phyloP scores from a whole-genome alignment of 176 grass and related monocot species.

The Zea mays region Zm-B73-REFERENCE-NAM-5.0 NC_050103.1:21462501-21463000 shows the following conservation, averaged over 20 bases:
- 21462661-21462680: background rate
- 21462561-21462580: too few species aligned
- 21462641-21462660: too few species aligned
- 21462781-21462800: background rate
- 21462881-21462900: constrained; percentile 1
- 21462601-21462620: too few species aligned
- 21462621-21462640: too few species aligned
- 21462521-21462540: too few species aligned
- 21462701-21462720: background rate
- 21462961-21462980: background rate
- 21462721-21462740: background rate
- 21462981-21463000: constrained; percentile 14
- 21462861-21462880: background rate
- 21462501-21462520: too few species aligned
- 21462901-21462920: constrained; percentile 9
- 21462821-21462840: constrained; percentile 26
- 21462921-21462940: background rate
- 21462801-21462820: background rate
- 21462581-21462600: too few species aligned
- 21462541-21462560: too few species aligned
- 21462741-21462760: background rate
- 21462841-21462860: constrained; percentile 10
- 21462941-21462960: constrained; percentile 32
- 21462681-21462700: background rate
- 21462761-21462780: background rate